phyloP scores from a whole-genome alignment of 2,329 filamentous ascomycete species.

The Trichoderma harzianum region DNA sequence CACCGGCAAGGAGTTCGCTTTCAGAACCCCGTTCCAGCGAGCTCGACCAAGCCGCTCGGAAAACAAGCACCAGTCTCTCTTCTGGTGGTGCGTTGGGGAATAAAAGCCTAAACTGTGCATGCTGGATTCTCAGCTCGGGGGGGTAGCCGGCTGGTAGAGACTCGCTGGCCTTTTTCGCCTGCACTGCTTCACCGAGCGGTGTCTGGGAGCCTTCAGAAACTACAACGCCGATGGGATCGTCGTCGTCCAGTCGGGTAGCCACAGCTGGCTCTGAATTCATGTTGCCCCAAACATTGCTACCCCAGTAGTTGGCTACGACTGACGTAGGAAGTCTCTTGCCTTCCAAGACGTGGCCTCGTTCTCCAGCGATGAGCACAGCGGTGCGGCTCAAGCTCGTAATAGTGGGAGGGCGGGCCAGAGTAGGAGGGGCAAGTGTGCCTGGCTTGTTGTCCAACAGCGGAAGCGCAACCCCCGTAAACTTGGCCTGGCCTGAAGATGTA shows the following conservation, averaged over 20 bases:
- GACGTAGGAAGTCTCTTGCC: constrained; percentile 75
- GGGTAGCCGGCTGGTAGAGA: constrained; percentile 76
- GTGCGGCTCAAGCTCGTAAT: constrained; percentile 82
- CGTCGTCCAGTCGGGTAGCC: constrained; percentile 34
- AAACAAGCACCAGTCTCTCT: constrained; percentile 86
- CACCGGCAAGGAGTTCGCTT: constrained; percentile 50
- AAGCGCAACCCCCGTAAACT: constrained; percentile 30
- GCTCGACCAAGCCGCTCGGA: constrained; percentile 80
- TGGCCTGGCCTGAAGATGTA: constrained; percentile 30
- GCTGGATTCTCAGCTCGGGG: constrained; percentile 75
- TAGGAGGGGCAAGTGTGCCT: constrained; percentile 74
- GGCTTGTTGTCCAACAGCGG: constrained; percentile 45
- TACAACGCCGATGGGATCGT: constrained; percentile 42
- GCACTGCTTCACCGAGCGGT: constrained; percentile 29
- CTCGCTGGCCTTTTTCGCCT: constrained; percentile 38
- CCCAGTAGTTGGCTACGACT: constrained; percentile 92
- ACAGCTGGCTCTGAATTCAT: constrained; percentile 30
- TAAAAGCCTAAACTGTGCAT: constrained; percentile 87
- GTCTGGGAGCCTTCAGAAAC: constrained; percentile 32
- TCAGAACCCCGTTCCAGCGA: constrained; percentile 42
- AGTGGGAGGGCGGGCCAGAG: constrained; percentile 77
- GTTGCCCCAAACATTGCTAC: constrained; percentile 70
- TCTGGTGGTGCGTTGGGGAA: constrained; percentile 76
- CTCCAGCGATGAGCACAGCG: constrained; percentile 76
- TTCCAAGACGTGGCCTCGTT: constrained; percentile 65